Percentiles rank a stretch among this genome's conserved stretches.
Conservation (phyloP, 768 basidiomycete genomes). For the Mycena metata region DNA sequence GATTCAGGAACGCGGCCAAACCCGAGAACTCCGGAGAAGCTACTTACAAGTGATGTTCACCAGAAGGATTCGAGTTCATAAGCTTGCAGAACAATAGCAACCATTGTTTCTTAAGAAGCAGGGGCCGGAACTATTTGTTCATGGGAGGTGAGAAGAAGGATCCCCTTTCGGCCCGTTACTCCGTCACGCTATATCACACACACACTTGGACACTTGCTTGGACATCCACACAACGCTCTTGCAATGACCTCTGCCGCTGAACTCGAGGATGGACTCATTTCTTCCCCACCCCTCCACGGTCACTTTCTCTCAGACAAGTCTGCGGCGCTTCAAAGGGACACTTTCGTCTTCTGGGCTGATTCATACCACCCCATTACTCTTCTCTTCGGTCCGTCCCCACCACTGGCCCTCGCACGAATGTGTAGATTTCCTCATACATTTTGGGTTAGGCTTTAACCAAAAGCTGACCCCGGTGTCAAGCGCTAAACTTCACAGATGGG, state of each 20-base stretch:
- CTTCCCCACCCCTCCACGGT: not conserved
- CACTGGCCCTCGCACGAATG: not conserved
- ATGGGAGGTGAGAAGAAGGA: not conserved
- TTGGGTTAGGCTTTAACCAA: constrained; percentile 9
- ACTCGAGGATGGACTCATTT: no score
- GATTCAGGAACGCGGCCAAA: no score
- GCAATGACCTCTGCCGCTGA: not conserved
- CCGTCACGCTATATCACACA: no score
- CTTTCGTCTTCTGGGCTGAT: constrained; percentile 6
- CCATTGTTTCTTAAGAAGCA: no score
- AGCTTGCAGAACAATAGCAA: no score
- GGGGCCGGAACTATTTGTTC: not conserved
- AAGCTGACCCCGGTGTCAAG: constrained; percentile 5
- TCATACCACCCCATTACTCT: not conserved
- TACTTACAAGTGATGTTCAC: no score
- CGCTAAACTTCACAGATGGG: constrained; percentile 4
- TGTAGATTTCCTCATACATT: not conserved
- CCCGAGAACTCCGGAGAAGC: no score
- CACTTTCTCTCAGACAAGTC: constrained; percentile 17
- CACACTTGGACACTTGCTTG: no score
- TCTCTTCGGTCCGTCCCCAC: not conserved
- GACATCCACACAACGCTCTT: no score
- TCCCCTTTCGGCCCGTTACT: not conserved
- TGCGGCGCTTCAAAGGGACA: constrained; percentile 3
- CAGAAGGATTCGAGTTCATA: no score